Evolutionary conservation across 495 filamentous ascomycete species (phyloP), one percentile per base, ranked within the genome.

Genomic region (Aspergillus sparsus): DNA sequence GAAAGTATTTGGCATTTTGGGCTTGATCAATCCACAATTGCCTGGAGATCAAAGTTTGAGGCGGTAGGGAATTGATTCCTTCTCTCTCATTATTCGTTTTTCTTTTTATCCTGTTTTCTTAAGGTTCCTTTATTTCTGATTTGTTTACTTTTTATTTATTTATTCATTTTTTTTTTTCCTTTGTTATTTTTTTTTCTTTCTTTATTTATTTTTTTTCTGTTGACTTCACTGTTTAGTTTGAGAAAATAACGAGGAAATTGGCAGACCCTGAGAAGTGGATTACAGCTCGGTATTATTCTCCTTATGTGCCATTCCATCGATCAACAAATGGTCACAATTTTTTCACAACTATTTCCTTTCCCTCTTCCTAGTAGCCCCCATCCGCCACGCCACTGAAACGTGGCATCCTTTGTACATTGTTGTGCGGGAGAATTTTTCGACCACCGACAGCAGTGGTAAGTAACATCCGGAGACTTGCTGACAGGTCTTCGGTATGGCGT

Each of bases 401-500:
- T 67, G 62, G 63, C 57, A 65, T 60, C 47, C 58, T 37, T 49
- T 36, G 33, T 55, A 56, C 46, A 7, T 34, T 45, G 15, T 44
- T 46, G 49, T 54, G 47, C 47, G 54, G 51, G 51, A 64, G 45
- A 59, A 47, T 53, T 62, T 46, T 18, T 52, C 27, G 47, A 45
- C 37, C 37, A 49, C 49, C 44, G 46, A 53, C 56, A 36, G 53
- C 44, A 41, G 47, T 61, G 58, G 47, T 27, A 27, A 27, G 47
- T 62, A 57, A 33, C 50, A 60, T 59, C 60, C 59, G 60, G 55
- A 61, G 46, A 61, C 57, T 56, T 63, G 53, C 53, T 63, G 57
- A 63, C 66, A 63, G 50, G 31, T 60, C 46, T 57, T 36, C 57
- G 54, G 41, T 42, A 50, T 60, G 58, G 57, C 46, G 39, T 52